Evolutionary conservation across 1,139 yeast species (phyloP).

Genomic region (Magnusiomyces paraingens): DNA sequence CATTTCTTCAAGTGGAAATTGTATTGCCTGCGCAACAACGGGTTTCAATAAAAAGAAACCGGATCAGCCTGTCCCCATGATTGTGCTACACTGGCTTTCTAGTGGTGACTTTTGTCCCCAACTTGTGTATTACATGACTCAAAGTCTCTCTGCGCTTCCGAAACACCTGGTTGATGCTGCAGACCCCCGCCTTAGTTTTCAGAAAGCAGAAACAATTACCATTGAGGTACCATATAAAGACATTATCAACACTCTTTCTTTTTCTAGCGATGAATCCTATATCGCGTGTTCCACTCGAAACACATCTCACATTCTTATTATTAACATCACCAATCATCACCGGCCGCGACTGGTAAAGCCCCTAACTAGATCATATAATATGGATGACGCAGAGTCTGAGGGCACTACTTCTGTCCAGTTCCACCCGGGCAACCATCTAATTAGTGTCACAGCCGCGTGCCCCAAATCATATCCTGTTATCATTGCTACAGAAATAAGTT

Average conservation of each 20-base stretch:
- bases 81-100: conserved; percentile 52
- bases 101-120: conserved; percentile 13
- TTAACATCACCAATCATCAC: conserved; percentile 54
- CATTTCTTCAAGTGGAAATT: conserved; percentile 54
- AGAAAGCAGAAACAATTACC: conserved; percentile 49
- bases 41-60: conserved; percentile 66
- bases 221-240: conserved; percentile 82
- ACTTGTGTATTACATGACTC: conserved; percentile 2
- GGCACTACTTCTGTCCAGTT: conserved; percentile 83
- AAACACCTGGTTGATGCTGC: neutral
- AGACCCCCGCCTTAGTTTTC: conserved; percentile 8
- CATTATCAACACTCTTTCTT: conserved; percentile 66
- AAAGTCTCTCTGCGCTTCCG: neutral
- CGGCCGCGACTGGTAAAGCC: conserved; percentile 70
- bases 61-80: conserved; percentile 63
- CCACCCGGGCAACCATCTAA: conserved; percentile 49
- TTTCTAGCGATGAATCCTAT: conserved; percentile 64
- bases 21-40: conserved; percentile 75
- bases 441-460: conserved; percentile 57
- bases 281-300: conserved; percentile 77
- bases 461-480: conserved; percentile 51
- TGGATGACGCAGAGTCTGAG: conserved; percentile 50
- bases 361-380: conserved; percentile 52
- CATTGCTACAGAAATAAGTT: conserved; percentile 43
- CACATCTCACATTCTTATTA: conserved; percentile 72